Evolutionary conservation across 1,284 basidiomycete species (phyloP).

Genomic region (Ustilago crameri): DNA sequence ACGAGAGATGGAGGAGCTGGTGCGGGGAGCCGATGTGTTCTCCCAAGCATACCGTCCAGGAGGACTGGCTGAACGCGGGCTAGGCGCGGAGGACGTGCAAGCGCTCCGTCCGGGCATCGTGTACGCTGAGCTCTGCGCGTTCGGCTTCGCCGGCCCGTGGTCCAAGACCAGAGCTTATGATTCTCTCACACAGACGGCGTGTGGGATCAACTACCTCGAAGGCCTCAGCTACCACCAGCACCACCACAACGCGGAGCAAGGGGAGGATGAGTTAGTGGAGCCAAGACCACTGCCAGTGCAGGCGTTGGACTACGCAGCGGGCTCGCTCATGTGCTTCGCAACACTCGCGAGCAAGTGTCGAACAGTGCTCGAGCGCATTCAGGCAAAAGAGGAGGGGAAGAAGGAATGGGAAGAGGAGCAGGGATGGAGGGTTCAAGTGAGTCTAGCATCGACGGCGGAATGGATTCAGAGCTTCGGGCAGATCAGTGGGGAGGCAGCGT

Average conservation of each 20-base stretch:
- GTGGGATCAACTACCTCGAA: constrained; percentile 76
- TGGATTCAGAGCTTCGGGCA: constrained; percentile 34
- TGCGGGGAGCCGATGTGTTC: constrained; percentile 74
- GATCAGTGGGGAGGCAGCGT: constrained; percentile 19
- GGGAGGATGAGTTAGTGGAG: constrained; percentile 64
- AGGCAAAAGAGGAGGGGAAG: neutral
- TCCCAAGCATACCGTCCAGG: constrained; percentile 74
- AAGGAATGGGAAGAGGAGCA: neutral
- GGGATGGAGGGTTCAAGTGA: constrained; percentile 38
- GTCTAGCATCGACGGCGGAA: constrained; percentile 25
- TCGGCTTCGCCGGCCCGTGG: constrained; percentile 76
- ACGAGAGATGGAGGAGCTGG: constrained; percentile 68
- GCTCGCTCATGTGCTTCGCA: constrained; percentile 72
- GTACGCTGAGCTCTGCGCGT: constrained; percentile 74
- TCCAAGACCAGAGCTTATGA: constrained; percentile 75
- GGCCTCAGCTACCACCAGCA: constrained; percentile 70
- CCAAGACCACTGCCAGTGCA: constrained; percentile 73
- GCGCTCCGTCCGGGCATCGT: constrained; percentile 73
- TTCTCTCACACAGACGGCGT: constrained; percentile 76
- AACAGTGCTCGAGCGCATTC: constrained; percentile 1
- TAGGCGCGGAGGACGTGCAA: constrained; percentile 36
- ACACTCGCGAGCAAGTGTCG: constrained; percentile 23
- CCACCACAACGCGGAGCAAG: constrained; percentile 54
- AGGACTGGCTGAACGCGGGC: constrained; percentile 14
- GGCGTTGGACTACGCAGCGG: constrained; percentile 75